phyloP scores from a whole-genome alignment of 305 asterid genomes.

The Rubia tinctorum region DNA sequence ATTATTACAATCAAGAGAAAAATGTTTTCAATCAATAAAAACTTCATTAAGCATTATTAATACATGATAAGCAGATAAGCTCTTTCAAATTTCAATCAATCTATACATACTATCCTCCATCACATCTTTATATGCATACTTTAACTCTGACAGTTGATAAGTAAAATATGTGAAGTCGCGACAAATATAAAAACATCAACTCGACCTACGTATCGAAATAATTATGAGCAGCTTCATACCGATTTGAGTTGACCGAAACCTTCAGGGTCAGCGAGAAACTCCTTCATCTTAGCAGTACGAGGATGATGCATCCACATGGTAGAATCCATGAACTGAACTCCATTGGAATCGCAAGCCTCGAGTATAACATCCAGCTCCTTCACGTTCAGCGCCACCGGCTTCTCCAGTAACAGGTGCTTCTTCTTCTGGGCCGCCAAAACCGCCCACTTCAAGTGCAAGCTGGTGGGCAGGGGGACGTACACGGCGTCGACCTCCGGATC shows the following conservation, averaged over 20 bases:
- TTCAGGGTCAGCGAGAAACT: constrained; percentile 27
- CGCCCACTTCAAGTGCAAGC: constrained; percentile 73
- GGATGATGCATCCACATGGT: constrained; percentile 96
- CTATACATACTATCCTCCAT: not conserved
- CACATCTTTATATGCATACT: too few species aligned
- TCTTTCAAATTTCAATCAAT: too few species aligned
- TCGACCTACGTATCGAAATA: not conserved
- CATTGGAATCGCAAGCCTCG: constrained; percentile 61
- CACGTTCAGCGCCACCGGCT: constrained; percentile 68
- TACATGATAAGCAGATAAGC: not conserved
- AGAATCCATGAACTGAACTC: constrained; percentile 79
- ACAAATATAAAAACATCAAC: not conserved
- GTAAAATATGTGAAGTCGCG: not conserved
- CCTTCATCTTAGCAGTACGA: constrained; percentile 35
- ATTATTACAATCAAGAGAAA: not conserved
- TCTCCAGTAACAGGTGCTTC: constrained; percentile 76
- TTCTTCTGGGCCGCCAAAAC: constrained; percentile 74
- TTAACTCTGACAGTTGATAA: not conserved
- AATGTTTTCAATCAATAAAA: not conserved
- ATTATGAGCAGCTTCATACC: constrained; percentile 14
- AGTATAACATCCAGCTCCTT: constrained; percentile 57
- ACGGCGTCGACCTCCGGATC: constrained; percentile 85
- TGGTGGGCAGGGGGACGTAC: constrained; percentile 73
- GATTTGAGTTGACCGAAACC: constrained; percentile 46
- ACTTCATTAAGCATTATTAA: too few species aligned